These are phyloP conservation scores for Forsythia viridissima DNA, from an alignment of 257 asterid species.

Conservation along the genomic window DNA sequence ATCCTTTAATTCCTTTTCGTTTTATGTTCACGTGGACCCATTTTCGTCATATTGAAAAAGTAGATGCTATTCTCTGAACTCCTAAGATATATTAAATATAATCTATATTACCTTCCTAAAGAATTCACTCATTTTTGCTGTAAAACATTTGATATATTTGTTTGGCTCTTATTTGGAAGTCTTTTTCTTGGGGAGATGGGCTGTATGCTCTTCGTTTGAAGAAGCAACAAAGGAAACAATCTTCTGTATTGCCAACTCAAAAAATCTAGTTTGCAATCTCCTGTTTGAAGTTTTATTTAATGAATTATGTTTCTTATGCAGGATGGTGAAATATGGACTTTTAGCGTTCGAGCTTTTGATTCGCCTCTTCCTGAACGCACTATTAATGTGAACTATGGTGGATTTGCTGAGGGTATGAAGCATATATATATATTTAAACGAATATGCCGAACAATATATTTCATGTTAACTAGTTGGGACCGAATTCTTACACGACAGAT, in stretches of 20 bases:
- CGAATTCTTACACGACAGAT: slow-evolving; percentile 52
- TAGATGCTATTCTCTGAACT: background rate
- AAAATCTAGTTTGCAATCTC: background rate
- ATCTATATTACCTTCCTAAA: background rate
- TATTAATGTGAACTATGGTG: slow-evolving; percentile 82
- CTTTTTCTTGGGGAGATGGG: slow-evolving; percentile 14
- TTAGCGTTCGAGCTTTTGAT: slow-evolving; percentile 88
- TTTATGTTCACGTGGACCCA: background rate
- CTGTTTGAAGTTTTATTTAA: slow-evolving; percentile 7
- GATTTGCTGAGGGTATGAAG: slow-evolving; percentile 91
- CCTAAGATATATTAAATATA: background rate
- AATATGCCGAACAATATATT: background rate
- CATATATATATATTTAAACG: background rate
- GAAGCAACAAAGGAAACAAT: slow-evolving; percentile 1
- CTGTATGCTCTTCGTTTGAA: slow-evolving; percentile 6
- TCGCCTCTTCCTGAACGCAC: slow-evolving; percentile 79
- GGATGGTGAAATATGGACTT: slow-evolving; percentile 99
- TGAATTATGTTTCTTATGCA: slow-evolving; percentile 36
- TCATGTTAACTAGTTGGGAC: slow-evolving; percentile 15
- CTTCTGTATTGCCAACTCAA: background rate
- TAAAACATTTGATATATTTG: background rate
- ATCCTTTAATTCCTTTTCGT: background rate
- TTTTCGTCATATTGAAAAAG: background rate
- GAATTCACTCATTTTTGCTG: background rate
- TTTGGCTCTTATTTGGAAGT: background rate